These are phyloP conservation scores for Platanus orientalis DNA, from an alignment of 164 flowering plant species.

Conservation along the genomic window DNA sequence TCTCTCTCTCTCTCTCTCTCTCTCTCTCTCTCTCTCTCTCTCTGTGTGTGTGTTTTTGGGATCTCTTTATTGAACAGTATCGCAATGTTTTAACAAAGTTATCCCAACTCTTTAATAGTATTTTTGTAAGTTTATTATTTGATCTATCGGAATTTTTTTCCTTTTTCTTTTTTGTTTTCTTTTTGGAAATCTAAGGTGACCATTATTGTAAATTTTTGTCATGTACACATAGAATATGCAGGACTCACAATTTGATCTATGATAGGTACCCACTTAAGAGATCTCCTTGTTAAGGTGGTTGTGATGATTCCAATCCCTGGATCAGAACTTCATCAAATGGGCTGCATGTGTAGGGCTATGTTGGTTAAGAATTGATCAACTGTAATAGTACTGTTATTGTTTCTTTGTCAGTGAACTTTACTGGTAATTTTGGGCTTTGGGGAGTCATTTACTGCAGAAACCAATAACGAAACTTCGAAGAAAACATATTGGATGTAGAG, in stretches of 20 bases:
- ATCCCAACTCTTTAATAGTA: neutral
- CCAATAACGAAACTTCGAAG: constrained; percentile 66
- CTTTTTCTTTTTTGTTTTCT: neutral
- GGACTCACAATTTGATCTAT: neutral
- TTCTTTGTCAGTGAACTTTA: too few relatives aligned
- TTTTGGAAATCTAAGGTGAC: neutral
- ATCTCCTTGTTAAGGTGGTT: neutral
- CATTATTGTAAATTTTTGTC: too few relatives aligned
- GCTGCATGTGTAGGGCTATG: neutral
- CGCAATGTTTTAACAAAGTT: neutral
- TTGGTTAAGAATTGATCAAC: constrained; percentile 12
- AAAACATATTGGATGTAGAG: constrained; percentile 16
- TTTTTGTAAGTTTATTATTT: neutral
- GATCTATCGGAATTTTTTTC: neutral
- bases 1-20: too few relatives aligned
- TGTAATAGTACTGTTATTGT: too few relatives aligned
- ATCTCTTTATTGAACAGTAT: neutral
- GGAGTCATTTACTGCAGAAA: constrained; percentile 51
- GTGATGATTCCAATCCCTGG: neutral
- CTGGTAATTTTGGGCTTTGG: constrained; percentile 70
- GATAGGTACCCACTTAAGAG: neutral
- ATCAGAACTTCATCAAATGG: neutral
- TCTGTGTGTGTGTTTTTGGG: too few relatives aligned
- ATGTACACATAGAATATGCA: neutral
- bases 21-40: too few relatives aligned